phyloP scores from a whole-genome alignment of 2,329 filamentous ascomycete species.

The Daldinia eschscholtzii region DNA sequence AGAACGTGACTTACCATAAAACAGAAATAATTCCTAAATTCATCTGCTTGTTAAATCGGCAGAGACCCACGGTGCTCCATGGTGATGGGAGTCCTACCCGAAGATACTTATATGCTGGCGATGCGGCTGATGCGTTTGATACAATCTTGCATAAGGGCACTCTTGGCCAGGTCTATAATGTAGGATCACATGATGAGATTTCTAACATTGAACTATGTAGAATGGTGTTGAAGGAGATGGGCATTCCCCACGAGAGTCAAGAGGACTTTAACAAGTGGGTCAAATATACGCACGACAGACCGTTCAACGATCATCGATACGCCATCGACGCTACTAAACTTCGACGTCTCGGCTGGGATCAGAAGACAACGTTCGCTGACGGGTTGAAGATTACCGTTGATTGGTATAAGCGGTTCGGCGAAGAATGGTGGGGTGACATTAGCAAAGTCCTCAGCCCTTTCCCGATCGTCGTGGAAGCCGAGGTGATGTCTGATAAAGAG shows the following conservation, averaged over 20 bases:
- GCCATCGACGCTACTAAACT: conserved; percentile 79
- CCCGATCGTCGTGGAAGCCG: conserved; percentile 69
- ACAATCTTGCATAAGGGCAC: conserved; percentile 83
- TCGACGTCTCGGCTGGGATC: conserved; percentile 75
- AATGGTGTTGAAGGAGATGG: conserved; percentile 73
- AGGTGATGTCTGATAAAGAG: conserved; percentile 67
- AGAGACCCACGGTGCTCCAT: conserved; percentile 77
- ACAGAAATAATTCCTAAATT: conserved; percentile 88
- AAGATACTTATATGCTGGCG: conserved; percentile 81
- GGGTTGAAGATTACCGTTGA: conserved; percentile 74
- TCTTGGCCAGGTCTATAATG: conserved; percentile 84
- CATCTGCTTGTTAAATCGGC: conserved; percentile 75
- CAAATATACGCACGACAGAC: conserved; percentile 81
- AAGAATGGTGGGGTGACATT: conserved; percentile 80
- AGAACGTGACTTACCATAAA: conserved; percentile 23
- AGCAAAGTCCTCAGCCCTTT: conserved; percentile 76
- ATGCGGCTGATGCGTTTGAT: conserved; percentile 85
- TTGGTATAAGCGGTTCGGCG: conserved; percentile 76
- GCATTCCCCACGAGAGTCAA: conserved; percentile 63
- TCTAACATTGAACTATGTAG: conserved; percentile 78
- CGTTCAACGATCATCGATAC: conserved; percentile 82
- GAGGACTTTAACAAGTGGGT: conserved; percentile 74
- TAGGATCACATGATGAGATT: conserved; percentile 82
- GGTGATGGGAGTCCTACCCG: conserved; percentile 81
- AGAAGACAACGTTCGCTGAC: conserved; percentile 73